Evolutionary conservation across 208 protist species (phyloP).

Genomic region (Acanthamoeba triangularis): DNA sequence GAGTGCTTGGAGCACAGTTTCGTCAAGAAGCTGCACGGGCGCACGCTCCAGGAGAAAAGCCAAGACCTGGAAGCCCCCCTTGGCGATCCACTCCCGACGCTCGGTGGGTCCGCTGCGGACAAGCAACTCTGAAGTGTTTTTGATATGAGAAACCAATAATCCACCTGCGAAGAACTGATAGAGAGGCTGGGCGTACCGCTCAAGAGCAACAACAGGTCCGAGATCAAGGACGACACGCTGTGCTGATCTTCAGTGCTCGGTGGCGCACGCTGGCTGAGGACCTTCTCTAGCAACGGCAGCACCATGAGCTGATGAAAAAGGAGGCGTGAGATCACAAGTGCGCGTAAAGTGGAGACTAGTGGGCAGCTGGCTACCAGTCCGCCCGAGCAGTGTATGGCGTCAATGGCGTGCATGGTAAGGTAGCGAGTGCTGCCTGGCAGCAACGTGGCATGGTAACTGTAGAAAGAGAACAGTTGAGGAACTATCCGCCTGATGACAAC

Average conservation of each 20-base stretch:
- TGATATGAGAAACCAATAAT: not conserved
- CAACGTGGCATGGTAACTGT: slow-evolving; percentile 41
- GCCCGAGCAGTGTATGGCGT: not conserved
- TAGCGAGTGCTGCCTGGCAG: slow-evolving; percentile 33
- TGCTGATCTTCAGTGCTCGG: not conserved
- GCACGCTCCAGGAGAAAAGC: slow-evolving; percentile 36
- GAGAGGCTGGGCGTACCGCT: not conserved
- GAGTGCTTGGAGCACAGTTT: slow-evolving; percentile 56
- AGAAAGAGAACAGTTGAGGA: too few species aligned
- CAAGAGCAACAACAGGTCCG: slow-evolving; percentile 33
- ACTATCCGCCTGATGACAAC: not conserved
- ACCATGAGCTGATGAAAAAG: not conserved
- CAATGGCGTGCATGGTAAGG: slow-evolving; percentile 29
- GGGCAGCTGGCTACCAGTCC: not conserved
- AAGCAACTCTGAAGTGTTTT: not conserved
- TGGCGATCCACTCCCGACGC: slow-evolving; percentile 41
- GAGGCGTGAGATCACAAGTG: not conserved
- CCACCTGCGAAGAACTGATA: not conserved
- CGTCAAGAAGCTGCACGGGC: not conserved
- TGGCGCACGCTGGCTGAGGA: not conserved
- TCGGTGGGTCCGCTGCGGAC: slow-evolving; percentile 26
- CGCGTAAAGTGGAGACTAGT: not conserved
- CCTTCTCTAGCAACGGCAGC: slow-evolving; percentile 40
- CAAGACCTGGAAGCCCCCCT: slow-evolving; percentile 45
- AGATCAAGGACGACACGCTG: slow-evolving; percentile 14